Conservation (phyloP, 2,329 filamentous ascomycete genomes). For the Zalaria sp. region DNA sequence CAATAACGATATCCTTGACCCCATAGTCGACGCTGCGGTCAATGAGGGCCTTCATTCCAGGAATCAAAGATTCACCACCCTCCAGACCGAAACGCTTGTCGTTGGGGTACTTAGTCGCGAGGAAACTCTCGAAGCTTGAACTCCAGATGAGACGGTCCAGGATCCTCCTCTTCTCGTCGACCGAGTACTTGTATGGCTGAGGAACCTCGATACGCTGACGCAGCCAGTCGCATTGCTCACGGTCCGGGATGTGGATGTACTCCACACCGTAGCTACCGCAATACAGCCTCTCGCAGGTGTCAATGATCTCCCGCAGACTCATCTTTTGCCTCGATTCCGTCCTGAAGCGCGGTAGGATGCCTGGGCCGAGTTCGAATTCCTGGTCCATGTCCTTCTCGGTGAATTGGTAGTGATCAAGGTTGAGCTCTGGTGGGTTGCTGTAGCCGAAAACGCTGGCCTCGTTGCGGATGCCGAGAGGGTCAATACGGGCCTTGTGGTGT, state of each 20-base stretch:
- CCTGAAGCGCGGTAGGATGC: constrained; percentile 89
- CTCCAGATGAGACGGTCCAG: constrained; percentile 97
- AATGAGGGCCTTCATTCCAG: constrained; percentile 98
- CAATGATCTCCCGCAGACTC: constrained; percentile 89
- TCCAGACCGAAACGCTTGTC: constrained; percentile 99
- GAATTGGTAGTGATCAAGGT: constrained; percentile 89
- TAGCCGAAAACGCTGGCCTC: constrained; percentile 74
- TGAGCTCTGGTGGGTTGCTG: constrained; percentile 79
- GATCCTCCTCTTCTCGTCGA: constrained; percentile 96
- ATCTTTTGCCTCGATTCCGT: constrained; percentile 83
- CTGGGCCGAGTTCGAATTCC: constrained; percentile 83
- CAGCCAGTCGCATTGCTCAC: constrained; percentile 97
- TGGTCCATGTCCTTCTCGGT: constrained; percentile 85
- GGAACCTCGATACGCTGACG: constrained; percentile 90
- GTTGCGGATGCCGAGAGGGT: constrained; percentile 85
- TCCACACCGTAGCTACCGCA: constrained; percentile 95
- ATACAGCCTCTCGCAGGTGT: constrained; percentile 87
- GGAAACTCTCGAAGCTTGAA: constrained; percentile 90
- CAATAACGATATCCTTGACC: constrained; percentile 97
- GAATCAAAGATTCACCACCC: constrained; percentile 90
- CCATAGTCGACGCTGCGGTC: constrained; percentile 97
- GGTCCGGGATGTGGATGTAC: constrained; percentile 97
- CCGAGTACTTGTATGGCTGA: constrained; percentile 88
- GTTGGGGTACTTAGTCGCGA: constrained; percentile 96
- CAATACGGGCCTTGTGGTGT: constrained; percentile 96